Conservation (phyloP, 176 grass and related monocot genomes). For the Pontederia crassipes region DNA sequence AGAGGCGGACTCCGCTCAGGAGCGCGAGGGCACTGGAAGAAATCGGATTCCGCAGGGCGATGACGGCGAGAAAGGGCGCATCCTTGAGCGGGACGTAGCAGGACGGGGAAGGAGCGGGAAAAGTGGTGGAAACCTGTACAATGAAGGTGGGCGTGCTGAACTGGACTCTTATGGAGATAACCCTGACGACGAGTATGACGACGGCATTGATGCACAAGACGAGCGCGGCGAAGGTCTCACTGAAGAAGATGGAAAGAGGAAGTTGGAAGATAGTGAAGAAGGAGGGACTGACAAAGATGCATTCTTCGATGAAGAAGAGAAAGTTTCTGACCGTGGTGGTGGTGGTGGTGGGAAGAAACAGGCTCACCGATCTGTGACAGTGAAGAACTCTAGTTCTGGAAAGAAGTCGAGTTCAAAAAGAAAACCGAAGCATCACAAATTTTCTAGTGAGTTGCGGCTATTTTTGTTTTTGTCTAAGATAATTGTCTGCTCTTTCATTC, state of each 20-base stretch:
- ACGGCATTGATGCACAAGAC: conserved; percentile 56
- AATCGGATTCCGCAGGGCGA: conserved; percentile 11
- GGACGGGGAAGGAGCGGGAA: conserved; percentile 26
- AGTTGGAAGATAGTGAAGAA: conserved; percentile 23
- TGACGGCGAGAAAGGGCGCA: conserved; percentile 17
- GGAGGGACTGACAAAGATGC: conserved; percentile 10
- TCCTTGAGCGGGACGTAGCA: background rate
- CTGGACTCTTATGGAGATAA: conserved; percentile 59
- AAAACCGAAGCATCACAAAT: conserved; percentile 62
- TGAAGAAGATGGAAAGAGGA: conserved; percentile 18
- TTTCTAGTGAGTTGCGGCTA: conserved; percentile 42
- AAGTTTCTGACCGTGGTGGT: conserved; percentile 17
- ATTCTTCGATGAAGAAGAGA: conserved; percentile 8
- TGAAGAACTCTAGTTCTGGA: conserved; percentile 19
- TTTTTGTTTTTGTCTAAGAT: conserved; percentile 8
- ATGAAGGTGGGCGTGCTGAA: conserved; percentile 75
- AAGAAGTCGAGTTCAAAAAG: conserved; percentile 74
- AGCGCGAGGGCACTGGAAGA: conserved; percentile 5
- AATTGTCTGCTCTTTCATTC: background rate
- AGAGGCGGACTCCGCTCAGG: conserved; percentile 47
- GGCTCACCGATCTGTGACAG: background rate
- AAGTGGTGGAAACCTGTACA: conserved; percentile 43
- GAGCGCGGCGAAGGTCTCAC: conserved; percentile 24
- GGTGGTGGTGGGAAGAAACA: conserved; percentile 29
- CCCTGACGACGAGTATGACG: conserved; percentile 92